These are phyloP conservation scores for Orbilia oligospora DNA, from an alignment of 2,329 filamentous ascomycete genomes.

Conservation along the genomic window DNA sequence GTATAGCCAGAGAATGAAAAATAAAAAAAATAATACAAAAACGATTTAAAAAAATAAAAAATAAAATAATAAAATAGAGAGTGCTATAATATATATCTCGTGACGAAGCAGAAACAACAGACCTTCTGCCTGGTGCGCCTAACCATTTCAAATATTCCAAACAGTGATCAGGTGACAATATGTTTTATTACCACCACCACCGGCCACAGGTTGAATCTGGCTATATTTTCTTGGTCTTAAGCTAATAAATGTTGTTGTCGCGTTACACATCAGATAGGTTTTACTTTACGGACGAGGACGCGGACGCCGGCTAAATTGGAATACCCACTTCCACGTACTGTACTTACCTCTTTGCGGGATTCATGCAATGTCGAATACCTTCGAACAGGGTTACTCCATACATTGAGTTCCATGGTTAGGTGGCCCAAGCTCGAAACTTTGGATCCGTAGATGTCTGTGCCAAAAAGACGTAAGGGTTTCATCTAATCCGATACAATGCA, in stretches of 20 bases:
- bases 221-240: conserved; percentile 27
- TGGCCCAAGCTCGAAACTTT: conserved; percentile 38
- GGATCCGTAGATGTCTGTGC: conserved; percentile 34
- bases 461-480: conserved; percentile 13
- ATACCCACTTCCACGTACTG: conserved; percentile 11
- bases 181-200: conserved; percentile 36
- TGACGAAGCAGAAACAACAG: conserved; percentile 24
- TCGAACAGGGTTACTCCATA: conserved; percentile 32
- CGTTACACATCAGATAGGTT: conserved; percentile 42
- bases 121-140: conserved; percentile 30
- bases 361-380: conserved; percentile 21
- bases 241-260: conserved; percentile 8
- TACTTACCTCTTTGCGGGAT: neutral
- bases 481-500: neutral
- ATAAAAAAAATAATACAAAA: too few relatives aligned
- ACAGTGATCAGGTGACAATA: conserved; percentile 52
- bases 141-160: conserved; percentile 4
- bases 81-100: neutral
- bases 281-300: neutral
- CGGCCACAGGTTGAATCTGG: conserved; percentile 13
- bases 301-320: conserved; percentile 40
- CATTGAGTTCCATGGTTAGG: conserved; percentile 28
- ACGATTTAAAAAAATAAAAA: neutral
- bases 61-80: too few relatives aligned
- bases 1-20: conserved; percentile 1